Base-by-base conservation (phyloP, 805 yeast species). In the Candida insectorum region DNA sequence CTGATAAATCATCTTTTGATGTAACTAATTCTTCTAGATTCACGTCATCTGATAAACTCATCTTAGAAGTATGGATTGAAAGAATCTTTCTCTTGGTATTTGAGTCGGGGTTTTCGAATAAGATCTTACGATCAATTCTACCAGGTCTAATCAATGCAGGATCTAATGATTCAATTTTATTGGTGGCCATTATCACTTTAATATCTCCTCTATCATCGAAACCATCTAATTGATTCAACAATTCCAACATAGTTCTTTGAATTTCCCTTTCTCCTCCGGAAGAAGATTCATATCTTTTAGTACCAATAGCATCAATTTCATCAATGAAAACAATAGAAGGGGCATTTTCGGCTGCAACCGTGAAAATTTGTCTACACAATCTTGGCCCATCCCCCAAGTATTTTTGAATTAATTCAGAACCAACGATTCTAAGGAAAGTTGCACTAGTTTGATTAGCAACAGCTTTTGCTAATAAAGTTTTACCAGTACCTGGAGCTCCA, bases 401-500 rank as follows among this genome's bases (percentile, higher is more conserved):
- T 60, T 93, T 93, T 58, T 93, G 98, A 56, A 93, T 89, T 54
- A 93, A 76, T 62, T 93, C 98, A 1, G 96, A 85, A 16, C 98
- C 98, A 19, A 91, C 97, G 59, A 93, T 88, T 60, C 98, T 79
- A 55, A 93, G 71, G 50, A 93, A 93, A 3, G 97, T 88, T 2
- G 97, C 97, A 43, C 93, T 81, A 1, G 98, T 93, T 55, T 93
- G 97, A 61, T 93, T 91, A 3, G 98, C 98, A 30, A 93, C 98
- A 0, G 98, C 98, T 60, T 89, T 91, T 10, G 97, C 97, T 48
- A 91, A 71, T 39, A 91, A 68, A 1, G 97, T 91, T 60, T 91
- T 91, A 50, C 97, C 97, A 3, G 97, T 91, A 62, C 97, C 97
- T 22, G 97, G 97, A 0, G 97, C 94, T 53, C 97, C 97, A 56